Evolutionary conservation across 495 filamentous ascomycete species (phyloP).

Genomic region (Jackrogersella multiformis): DNA sequence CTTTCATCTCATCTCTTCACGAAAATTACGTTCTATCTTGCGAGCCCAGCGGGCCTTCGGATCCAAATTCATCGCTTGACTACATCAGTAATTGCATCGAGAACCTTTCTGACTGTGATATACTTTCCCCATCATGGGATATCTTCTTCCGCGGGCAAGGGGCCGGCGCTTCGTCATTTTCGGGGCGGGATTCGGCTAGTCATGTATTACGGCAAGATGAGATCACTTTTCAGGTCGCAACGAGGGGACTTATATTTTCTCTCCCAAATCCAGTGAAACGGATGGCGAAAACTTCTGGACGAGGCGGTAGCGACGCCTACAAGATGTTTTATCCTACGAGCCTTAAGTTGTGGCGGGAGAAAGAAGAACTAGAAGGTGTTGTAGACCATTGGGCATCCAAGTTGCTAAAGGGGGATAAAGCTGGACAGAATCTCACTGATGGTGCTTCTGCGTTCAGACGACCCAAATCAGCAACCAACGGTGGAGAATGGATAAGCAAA

Average conservation of each 20-base stretch:
- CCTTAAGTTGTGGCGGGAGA: constrained; percentile 76
- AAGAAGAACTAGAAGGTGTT: constrained; percentile 78
- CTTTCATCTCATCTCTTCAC: constrained; percentile 90
- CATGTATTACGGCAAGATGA: constrained; percentile 89
- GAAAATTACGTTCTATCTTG: constrained; percentile 94
- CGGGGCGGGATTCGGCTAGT: constrained; percentile 62
- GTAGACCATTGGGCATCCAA: constrained; percentile 73
- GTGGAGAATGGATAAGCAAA: constrained; percentile 52
- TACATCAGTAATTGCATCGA: constrained; percentile 77
- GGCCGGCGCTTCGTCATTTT: constrained; percentile 50
- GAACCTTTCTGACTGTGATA: constrained; percentile 85
- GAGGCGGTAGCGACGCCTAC: constrained; percentile 65
- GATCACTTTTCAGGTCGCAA: constrained; percentile 86
- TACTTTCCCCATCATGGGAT: constrained; percentile 71
- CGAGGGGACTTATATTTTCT: constrained; percentile 81
- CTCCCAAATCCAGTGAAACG: constrained; percentile 87
- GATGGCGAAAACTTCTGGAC: constrained; percentile 52
- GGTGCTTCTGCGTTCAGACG: constrained; percentile 57
- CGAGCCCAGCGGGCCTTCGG: constrained; percentile 61
- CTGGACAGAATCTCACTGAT: constrained; percentile 44
- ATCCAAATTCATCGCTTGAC: constrained; percentile 66
- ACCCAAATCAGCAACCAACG: constrained; percentile 35
- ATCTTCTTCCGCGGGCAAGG: constrained; percentile 61
- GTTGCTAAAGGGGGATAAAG: constrained; percentile 59
- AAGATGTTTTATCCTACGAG: constrained; percentile 90